Evolutionary conservation across 2,329 filamentous ascomycete species (phyloP).

Genomic region (Diplodia seriata): DNA sequence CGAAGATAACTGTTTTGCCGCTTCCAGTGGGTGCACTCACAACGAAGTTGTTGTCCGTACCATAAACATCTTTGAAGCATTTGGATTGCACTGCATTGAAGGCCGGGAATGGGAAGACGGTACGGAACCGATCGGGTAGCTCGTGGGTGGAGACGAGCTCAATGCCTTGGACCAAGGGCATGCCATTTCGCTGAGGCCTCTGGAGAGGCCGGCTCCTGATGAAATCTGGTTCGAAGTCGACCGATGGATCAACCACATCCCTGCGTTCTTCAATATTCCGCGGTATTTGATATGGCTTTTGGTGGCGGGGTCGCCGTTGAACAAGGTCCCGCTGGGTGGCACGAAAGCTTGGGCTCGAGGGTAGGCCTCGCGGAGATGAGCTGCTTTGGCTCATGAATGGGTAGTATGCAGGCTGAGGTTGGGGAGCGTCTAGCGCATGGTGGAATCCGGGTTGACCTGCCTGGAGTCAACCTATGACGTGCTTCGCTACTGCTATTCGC

Average conservation of each 20-base stretch:
- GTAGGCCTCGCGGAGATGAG: conserved; percentile 40
- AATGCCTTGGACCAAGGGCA: conserved; percentile 64
- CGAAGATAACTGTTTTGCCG: conserved; percentile 82
- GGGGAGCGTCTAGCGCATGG: not conserved
- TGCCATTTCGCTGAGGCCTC: conserved; percentile 33
- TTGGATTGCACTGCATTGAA: conserved; percentile 88
- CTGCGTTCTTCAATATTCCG: not conserved
- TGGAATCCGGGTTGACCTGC: not conserved
- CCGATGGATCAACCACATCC: not conserved
- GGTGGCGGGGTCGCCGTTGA: not conserved
- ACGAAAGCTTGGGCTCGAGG: conserved; percentile 52
- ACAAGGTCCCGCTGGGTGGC: conserved; percentile 44
- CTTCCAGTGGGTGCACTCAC: conserved; percentile 83
- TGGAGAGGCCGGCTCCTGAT: not conserved
- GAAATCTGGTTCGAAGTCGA: not conserved
- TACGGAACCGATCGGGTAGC: conserved; percentile 72
- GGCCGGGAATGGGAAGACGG: conserved; percentile 73
- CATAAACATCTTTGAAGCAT: conserved; percentile 72
- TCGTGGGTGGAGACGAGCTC: conserved; percentile 64
- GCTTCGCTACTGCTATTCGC: not conserved
- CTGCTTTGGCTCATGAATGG: conserved; percentile 38
- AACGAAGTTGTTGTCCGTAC: conserved; percentile 76
- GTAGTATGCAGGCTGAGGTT: conserved; percentile 40
- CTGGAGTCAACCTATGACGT: not conserved
- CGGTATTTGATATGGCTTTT: not conserved